Evolutionary conservation across 768 basidiomycete genomes (phyloP), one percentile per base, ranked within the genome.

Genomic region (Stropharia rugosoannulata): DNA sequence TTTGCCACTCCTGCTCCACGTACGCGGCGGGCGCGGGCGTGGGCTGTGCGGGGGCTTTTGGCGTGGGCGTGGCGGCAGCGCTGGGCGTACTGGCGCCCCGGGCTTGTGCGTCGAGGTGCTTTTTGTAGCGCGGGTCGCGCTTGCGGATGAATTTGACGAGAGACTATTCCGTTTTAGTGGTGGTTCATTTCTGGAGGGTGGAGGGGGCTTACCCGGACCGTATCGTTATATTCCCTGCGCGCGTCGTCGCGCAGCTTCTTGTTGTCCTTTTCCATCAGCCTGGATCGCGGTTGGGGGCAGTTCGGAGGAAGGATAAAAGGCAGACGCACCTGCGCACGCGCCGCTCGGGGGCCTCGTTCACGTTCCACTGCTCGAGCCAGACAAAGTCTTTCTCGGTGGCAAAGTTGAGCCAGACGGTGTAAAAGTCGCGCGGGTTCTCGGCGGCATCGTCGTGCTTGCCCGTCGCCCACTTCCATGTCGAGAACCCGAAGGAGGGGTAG

Each of bases 201-300:
- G 37, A 35, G 49, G 32, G n/a, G 4, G 19, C 87, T 54, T 62
- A 95, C 95, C 65, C 89, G 77, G 27, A 99, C 80, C 4, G 87
- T 88, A 39, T 98, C 95, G 64, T 94, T 98, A 70, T 96, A 98
- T 57, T 98, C 95, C 65, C 83, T 83, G 38, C 89, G 81, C 5
- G 89, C 89, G 38, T 93, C 89, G 27, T 97, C 93, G 12, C 95
- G 81, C 2, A 85, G 84, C 66, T 95, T 95, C 71, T 90, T 93
- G 71, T 99, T 98, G 61, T 98, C 97, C 63, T 87, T 92, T 67
- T 98, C 97, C 90, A 98, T 95, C 44, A 93, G 65, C 62, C 92
- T 93, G 49, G 43, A 13, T 22, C 29, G 18, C 32, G 19, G 8
- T 60, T n/a, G n/a, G n/a, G n/a, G n/a, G n/a, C n/a, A n/a, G n/a